Conservation (phyloP, 352 stramenopile genomes). For the Phytophthora sp. region DNA sequence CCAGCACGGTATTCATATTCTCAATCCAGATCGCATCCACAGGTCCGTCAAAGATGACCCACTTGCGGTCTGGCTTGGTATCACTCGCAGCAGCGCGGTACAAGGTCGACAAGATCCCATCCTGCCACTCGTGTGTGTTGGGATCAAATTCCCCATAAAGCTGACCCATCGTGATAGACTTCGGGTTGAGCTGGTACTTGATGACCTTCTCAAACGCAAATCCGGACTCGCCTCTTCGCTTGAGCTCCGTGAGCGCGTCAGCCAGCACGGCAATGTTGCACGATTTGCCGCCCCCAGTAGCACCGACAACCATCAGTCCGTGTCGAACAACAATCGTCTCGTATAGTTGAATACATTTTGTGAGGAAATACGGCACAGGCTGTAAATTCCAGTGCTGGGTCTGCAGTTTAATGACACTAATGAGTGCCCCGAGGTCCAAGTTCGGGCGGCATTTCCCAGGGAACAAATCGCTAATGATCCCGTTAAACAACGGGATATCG, state of each 20-base stretch:
- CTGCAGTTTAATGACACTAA: conserved; percentile 90
- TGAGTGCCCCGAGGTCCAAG: conserved; percentile 88
- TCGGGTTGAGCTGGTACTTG: conserved; percentile 94
- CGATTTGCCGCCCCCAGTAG: conserved; percentile 91
- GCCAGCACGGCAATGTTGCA: conserved; percentile 92
- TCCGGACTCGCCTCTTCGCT: conserved; percentile 70
- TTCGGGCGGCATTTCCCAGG: conserved; percentile 89
- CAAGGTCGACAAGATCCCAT: conserved; percentile 95
- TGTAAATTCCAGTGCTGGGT: conserved; percentile 88
- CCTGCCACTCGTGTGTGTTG: conserved; percentile 95
- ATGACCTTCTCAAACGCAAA: conserved; percentile 92
- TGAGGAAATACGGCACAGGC: conserved; percentile 91
- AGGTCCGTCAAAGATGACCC: conserved; percentile 95
- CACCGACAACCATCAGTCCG: conserved; percentile 96
- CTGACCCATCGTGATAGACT: conserved; percentile 95
- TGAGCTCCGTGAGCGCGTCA: conserved; percentile 89
- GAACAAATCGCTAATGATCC: conserved; percentile 96
- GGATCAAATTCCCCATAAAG: conserved; percentile 96
- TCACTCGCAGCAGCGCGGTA: conserved; percentile 90
- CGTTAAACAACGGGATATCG: conserved; percentile 95
- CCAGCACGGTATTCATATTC: conserved; percentile 97
- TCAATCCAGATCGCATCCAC: conserved; percentile 97
- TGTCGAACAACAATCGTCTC: conserved; percentile 95
- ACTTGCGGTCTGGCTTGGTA: conserved; percentile 92
- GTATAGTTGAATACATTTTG: conserved; percentile 95